phyloP scores from a whole-genome alignment of 306 rosid genomes.

The Coriaria nepalensis region DNA sequence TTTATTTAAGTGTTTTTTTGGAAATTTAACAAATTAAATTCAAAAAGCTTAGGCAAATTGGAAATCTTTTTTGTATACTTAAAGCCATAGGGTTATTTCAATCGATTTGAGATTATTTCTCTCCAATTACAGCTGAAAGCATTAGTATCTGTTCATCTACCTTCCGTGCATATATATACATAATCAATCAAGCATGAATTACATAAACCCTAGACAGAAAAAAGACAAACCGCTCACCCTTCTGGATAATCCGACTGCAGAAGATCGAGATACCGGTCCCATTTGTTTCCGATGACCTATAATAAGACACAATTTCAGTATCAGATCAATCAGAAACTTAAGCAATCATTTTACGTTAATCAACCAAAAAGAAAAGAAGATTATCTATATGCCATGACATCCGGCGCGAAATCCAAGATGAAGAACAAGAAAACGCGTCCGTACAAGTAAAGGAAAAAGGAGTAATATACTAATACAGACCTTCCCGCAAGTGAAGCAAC shows the following conservation, averaged over 20 bases:
- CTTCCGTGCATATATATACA: no score
- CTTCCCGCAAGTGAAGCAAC: slow-evolving; percentile 90
- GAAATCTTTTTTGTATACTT: no score
- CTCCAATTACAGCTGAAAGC: no score
- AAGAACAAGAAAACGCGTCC: background rate
- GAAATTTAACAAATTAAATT: background rate
- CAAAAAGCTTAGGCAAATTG: no score
- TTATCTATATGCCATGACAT: no score
- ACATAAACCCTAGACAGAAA: background rate
- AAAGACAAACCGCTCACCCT: slow-evolving; percentile 37
- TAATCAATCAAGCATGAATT: no score
- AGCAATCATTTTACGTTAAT: background rate
- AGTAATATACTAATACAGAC: slow-evolving; percentile 4
- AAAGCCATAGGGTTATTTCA: no score
- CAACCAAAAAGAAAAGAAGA: no score
- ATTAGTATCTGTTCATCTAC: no score
- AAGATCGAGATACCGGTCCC: slow-evolving; percentile 87
- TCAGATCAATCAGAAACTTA: background rate
- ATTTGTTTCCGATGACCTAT: slow-evolving; percentile 89
- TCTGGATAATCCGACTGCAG: slow-evolving; percentile 77
- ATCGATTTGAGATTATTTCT: no score
- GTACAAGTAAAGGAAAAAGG: background rate
- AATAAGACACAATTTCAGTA: background rate
- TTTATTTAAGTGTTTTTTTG: no score
- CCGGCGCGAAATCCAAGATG: no score